Base-by-base conservation (phyloP, 768 basidiomycete genomes). In the Boletus sp. region DNA sequence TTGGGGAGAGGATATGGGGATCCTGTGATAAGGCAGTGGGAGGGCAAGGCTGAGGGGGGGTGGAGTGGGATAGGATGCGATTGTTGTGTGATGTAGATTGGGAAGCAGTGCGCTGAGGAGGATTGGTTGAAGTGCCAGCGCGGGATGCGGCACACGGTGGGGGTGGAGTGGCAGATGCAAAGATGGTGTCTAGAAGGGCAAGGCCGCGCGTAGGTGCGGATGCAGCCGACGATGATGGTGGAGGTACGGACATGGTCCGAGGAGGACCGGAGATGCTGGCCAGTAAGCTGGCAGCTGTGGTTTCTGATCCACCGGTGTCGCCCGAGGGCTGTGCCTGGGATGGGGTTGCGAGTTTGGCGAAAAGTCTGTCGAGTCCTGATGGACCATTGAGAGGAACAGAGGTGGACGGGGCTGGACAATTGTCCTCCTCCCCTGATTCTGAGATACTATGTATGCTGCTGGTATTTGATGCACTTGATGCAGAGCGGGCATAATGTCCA, bases 101-200 rank as follows among this genome's bases (percentile, higher is more conserved):
- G 25, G 62, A 53, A 51, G 53, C 49, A 41, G 35, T 38, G 48
- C 49, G 50, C 14, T 69, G 50, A 53, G 72, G 58, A 40, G 56
- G 46, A 30, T 58, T 59, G 29, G 50, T 53, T 21, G 51, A 41
- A n/a, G 37, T 37, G 14, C 47, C 47, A 15, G 45, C 25, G 9
- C 59, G 68, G 54, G 69, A 67, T 30, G 55, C 37, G 32, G 55
- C 54, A 5, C 59, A 57, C 2, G 44, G 59, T 40, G 59, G 66
- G 13, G 70, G 62, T 23, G 68, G 67, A 15, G 69, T 71, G 6
- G 83, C 88, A 6, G 88, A 90, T 4, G 88, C 88, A 64, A 91
- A 90, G 39, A 91, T 87, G 13, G 81, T 78, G 58, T 87, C 76
- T 15, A 91, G 72, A 32, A 91, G 74, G 17, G 80, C 73, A 45